phyloP scores from a whole-genome alignment of 345 rosid species.

The Populus deltoides region DNA sequence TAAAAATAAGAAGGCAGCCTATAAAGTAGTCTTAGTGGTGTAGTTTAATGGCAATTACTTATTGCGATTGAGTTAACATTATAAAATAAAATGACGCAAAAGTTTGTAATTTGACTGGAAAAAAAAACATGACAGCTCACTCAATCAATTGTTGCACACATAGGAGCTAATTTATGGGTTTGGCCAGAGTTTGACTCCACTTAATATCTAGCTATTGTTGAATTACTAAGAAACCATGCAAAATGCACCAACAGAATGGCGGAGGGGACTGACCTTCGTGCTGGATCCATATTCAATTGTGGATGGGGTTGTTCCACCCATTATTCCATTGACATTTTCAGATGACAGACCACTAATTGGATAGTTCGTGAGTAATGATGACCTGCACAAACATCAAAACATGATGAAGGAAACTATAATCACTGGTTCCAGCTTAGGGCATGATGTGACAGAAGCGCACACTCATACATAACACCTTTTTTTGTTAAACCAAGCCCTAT shows the following conservation, averaged over 20 bases:
- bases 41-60: background rate
- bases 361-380: slow-evolving; percentile 49
- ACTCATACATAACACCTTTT: background rate
- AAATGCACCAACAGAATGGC: background rate
- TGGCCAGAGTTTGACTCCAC: background rate
- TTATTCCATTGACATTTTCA: slow-evolving; percentile 70
- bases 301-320: slow-evolving; percentile 55
- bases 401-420: slow-evolving; percentile 1
- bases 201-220: background rate
- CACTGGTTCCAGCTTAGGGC: background rate
- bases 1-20: background rate
- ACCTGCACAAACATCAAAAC: slow-evolving; percentile 45
- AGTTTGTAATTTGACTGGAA: background rate
- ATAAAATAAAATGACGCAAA: background rate
- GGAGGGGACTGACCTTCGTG: slow-evolving; percentile 53
- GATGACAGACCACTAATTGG: slow-evolving; percentile 57
- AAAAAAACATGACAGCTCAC: background rate
- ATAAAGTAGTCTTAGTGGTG: background rate
- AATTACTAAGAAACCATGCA: background rate
- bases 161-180: background rate
- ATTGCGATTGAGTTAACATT: background rate
- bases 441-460: background rate
- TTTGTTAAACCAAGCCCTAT: background rate
- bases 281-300: slow-evolving; percentile 63
- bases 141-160: background rate